These are phyloP conservation scores for Guillardia theta DNA, from an alignment of 78 protist species.

Conservation along the genomic window DNA sequence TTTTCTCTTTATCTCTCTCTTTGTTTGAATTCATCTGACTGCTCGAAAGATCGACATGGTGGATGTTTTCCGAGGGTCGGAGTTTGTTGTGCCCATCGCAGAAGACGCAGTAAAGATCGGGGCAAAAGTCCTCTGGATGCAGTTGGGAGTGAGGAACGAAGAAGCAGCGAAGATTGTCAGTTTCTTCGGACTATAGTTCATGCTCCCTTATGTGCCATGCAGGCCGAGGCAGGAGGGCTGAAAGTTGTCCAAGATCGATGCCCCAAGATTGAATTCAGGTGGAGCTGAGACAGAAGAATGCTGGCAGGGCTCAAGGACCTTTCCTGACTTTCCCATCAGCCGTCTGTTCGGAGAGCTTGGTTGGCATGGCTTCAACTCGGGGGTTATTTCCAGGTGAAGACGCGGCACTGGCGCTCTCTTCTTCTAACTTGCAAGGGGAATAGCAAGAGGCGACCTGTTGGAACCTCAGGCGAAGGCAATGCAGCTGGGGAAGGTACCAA, in stretches of 20 bases:
- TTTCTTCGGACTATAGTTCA: too few species aligned
- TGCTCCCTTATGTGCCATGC: too few species aligned
- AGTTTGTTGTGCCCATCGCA: neutral
- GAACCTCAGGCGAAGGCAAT: neutral
- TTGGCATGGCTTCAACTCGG: neutral
- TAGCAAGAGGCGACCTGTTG: neutral
- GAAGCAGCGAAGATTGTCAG: neutral
- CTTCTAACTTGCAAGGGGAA: neutral
- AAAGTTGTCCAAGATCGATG: neutral
- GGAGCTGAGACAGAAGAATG: neutral
- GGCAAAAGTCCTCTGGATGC: constrained; percentile 7
- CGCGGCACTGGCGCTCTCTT: neutral
- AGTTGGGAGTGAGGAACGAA: neutral
- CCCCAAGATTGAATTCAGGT: neutral
- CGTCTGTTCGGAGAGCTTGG: neutral
- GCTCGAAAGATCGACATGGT: too few species aligned
- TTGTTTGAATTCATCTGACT: too few species aligned
- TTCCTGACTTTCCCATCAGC: too few species aligned
- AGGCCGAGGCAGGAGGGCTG: neutral
- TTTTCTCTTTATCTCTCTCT: too few species aligned
- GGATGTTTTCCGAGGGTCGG: neutral
- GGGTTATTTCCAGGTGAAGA: neutral
- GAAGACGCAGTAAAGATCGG: neutral
- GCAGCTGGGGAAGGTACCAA: neutral
- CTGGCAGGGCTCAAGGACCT: neutral